Conservation (phyloP, 2,329 filamentous ascomycete genomes). For the Atkinsonella hypoxylon region DNA sequence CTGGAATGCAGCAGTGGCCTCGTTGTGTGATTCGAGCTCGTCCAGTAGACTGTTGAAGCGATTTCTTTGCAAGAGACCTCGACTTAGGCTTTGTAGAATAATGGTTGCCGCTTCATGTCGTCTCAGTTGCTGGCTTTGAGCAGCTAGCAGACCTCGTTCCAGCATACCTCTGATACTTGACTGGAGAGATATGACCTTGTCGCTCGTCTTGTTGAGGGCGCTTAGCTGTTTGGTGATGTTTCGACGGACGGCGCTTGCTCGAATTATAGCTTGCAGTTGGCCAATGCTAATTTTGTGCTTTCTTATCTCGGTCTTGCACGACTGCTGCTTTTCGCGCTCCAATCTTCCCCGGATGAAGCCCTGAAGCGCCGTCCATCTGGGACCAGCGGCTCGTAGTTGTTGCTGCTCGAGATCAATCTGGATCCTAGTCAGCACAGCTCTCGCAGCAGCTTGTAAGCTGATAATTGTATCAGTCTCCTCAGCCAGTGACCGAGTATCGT, state of each 20-base stretch:
- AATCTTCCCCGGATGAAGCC: constrained; percentile 33
- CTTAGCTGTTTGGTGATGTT: constrained; percentile 36
- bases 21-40: constrained; percentile 55
- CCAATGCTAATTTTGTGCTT: constrained; percentile 31
- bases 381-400: constrained; percentile 35
- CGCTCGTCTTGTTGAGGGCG: constrained; percentile 32
- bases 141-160: constrained; percentile 35
- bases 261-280: constrained; percentile 38
- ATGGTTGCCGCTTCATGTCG: constrained; percentile 44
- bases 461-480: constrained; percentile 37
- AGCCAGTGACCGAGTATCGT: constrained; percentile 40
- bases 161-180: constrained; percentile 50
- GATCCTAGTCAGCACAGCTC: constrained; percentile 48
- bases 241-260: constrained; percentile 42
- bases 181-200: constrained; percentile 41
- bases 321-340: constrained; percentile 31
- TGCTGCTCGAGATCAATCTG: constrained; percentile 39
- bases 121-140: constrained; percentile 42
- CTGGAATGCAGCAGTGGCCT: constrained; percentile 60
- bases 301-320: constrained; percentile 35
- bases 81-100: constrained; percentile 52
- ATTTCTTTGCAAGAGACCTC: constrained; percentile 54
- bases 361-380: constrained; percentile 36
- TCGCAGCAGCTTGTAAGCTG: constrained; percentile 52
- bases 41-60: constrained; percentile 51